These are phyloP conservation scores for Pseudocercospora cruenta DNA, from an alignment of 2,329 filamentous ascomycete genomes.

Conservation along the genomic window DNA sequence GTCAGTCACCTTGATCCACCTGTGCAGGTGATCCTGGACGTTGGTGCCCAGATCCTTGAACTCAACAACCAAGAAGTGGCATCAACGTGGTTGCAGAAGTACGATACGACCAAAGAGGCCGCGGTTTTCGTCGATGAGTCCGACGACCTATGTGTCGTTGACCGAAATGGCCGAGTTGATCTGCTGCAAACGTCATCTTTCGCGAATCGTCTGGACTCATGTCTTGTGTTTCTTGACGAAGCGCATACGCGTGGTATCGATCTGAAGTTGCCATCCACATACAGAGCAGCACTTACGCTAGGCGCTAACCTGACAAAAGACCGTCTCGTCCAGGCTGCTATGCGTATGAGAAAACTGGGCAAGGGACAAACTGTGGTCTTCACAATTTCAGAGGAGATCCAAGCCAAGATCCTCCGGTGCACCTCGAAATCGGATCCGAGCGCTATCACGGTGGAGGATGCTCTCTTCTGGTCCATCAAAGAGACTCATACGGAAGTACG, in stretches of 20 bases:
- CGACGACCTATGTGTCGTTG: slow-evolving; percentile 59
- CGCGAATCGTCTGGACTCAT: slow-evolving; percentile 57
- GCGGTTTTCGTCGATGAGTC: slow-evolving; percentile 62
- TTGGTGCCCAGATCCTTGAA: slow-evolving; percentile 71
- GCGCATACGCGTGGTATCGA: slow-evolving; percentile 72
- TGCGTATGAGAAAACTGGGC: slow-evolving; percentile 70
- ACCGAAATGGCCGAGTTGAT: slow-evolving; percentile 52
- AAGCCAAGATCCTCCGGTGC: slow-evolving; percentile 52
- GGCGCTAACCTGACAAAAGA: slow-evolving; percentile 70
- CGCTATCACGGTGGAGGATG: slow-evolving; percentile 49
- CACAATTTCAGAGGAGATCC: slow-evolving; percentile 62
- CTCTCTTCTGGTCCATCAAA: slow-evolving; percentile 62
- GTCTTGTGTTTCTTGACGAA: slow-evolving; percentile 71
- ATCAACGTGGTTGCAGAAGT: slow-evolving; percentile 53
- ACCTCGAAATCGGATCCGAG: not conserved
- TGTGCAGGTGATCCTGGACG: slow-evolving; percentile 67
- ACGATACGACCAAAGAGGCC: slow-evolving; percentile 42
- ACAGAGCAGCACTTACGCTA: slow-evolving; percentile 68
- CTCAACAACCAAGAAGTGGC: slow-evolving; percentile 62
- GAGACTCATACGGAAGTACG: slow-evolving; percentile 59
- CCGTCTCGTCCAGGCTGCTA: slow-evolving; percentile 69
- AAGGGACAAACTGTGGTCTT: slow-evolving; percentile 68
- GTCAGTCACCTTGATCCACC: slow-evolving; percentile 46
- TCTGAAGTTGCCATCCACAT: slow-evolving; percentile 60
- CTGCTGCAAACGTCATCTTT: slow-evolving; percentile 63